Base-by-base conservation (phyloP, 106 monocot species). In the Phalaenopsis equestris region DNA sequence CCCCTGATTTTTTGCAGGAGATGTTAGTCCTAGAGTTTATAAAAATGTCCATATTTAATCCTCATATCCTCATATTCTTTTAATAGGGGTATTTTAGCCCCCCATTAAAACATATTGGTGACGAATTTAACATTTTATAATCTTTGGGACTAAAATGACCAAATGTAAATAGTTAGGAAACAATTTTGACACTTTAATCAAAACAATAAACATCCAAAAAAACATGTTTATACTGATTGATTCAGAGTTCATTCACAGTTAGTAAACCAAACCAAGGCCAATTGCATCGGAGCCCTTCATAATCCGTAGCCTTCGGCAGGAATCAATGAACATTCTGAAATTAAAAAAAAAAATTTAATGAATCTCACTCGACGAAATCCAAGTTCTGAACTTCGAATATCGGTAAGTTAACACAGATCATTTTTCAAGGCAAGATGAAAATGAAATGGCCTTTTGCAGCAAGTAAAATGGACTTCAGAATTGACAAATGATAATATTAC, bases 201-300 rank as follows among this genome's bases (percentile, higher is more conserved):
- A 65, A 65, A n/a, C n/a, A 65, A 8, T 23, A 21, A 65, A 65
- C 3, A n/a, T 65, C 24, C 23, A 65, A 23, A 6, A 30, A 65
- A 65, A n/a, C n/a, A 64, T 0, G 5, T 64, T 8, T 1, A 21
- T 64, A 64, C n/a, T 23, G 14, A 64, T 21, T 61, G 11, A 70
- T 38, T 70, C 38, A 70, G 12, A 70, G 70, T 38, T 12, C 30
- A 70, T 37, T 68, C 9, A 64, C 7, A 64, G 23, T 14, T 4
- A 38, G 37, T 5, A n/a, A 42, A 15, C 6, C 90, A 79, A 83
- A 93, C 93, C 93, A 57, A 93, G 84, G 80, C 93, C 93, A 82
- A 90, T 90, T 41, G 93, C 90, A 65, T 93, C 90, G 19, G 93
- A 90, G 73, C 90, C 90, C 57, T 93, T 93, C 93, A 93, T 93